A percentile compares a stretch with the other conserved stretches of the same genome.
Conservation (phyloP, 2,329 filamentous ascomycete genomes). For the Clarireedia paspali region DNA sequence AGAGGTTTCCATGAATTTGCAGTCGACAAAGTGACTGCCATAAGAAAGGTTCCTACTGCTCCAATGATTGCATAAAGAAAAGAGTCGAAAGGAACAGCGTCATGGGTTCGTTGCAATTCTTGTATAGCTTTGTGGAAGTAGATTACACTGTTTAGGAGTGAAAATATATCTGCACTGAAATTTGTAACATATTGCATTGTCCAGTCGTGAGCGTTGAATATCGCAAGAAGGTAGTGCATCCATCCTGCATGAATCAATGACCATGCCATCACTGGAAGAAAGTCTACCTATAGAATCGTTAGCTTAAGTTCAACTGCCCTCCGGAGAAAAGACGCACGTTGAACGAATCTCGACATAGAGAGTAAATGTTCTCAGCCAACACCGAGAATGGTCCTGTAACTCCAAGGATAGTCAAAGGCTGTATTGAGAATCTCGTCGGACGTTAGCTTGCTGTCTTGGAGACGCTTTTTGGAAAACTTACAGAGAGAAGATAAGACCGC, state of each 20-base stretch:
- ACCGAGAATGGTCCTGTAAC: no score
- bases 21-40: background rate
- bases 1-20: background rate
- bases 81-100: no score
- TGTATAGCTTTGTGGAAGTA: background rate
- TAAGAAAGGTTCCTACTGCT: slow-evolving; percentile 41
- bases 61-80: slow-evolving; percentile 39
- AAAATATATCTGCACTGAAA: slow-evolving; percentile 50
- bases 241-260: slow-evolving; percentile 56
- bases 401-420: no score
- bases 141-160: background rate
- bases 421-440: no score
- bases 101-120: background rate
- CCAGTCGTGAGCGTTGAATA: slow-evolving; percentile 63
- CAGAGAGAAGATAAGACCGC: slow-evolving; percentile 55
- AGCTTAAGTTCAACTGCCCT: no score
- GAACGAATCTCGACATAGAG: no score
- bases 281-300: slow-evolving; percentile 36
- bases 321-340: no score
- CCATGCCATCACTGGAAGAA: slow-evolving; percentile 63
- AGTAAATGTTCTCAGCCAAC: no score
- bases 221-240: slow-evolving; percentile 56
- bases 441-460: no score
- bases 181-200: slow-evolving; percentile 64
- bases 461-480: slow-evolving; percentile 22